These are phyloP conservation scores for Kwoniella bestiolae DNA, from an alignment of 768 basidiomycete species.

Conservation along the genomic window DNA sequence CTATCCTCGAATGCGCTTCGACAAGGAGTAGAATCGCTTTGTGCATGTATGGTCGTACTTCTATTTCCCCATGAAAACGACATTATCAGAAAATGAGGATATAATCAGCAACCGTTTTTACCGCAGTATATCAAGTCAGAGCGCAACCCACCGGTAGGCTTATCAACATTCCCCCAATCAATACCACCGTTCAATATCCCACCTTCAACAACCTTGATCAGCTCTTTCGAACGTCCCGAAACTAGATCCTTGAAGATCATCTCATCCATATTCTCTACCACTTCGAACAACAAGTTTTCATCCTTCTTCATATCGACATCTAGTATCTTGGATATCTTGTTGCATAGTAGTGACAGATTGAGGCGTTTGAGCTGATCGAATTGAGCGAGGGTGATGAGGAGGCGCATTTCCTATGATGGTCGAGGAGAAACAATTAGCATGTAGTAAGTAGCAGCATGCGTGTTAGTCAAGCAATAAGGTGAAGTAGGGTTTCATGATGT, in stretches of 20 bases:
- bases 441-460: too few relatives aligned
- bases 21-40: slow-evolving; percentile 85
- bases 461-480: too few relatives aligned
- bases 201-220: slow-evolving; percentile 70
- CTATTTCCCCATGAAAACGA: slow-evolving; percentile 59
- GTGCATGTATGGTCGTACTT: slow-evolving; percentile 94
- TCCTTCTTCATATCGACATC: slow-evolving; percentile 74
- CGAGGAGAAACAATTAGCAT: not conserved
- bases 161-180: slow-evolving; percentile 93
- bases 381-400: slow-evolving; percentile 87
- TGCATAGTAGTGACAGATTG: slow-evolving; percentile 77
- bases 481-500: too few relatives aligned
- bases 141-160: slow-evolving; percentile 84
- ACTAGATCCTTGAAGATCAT: slow-evolving; percentile 86
- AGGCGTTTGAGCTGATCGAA: slow-evolving; percentile 73
- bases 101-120: not conserved
- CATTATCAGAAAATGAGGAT: not conserved
- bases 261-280: slow-evolving; percentile 81
- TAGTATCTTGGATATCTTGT: slow-evolving; percentile 76
- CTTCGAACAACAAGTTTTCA: slow-evolving; percentile 73
- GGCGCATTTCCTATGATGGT: slow-evolving; percentile 72
- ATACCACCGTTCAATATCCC: slow-evolving; percentile 80
- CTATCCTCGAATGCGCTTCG: slow-evolving; percentile 87
- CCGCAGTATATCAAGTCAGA: too few relatives aligned
- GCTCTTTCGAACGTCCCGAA: slow-evolving; percentile 74